These are phyloP conservation scores for Dactylellina cionopaga DNA, from an alignment of 2,329 filamentous ascomycete genomes.

Conservation along the genomic window DNA sequence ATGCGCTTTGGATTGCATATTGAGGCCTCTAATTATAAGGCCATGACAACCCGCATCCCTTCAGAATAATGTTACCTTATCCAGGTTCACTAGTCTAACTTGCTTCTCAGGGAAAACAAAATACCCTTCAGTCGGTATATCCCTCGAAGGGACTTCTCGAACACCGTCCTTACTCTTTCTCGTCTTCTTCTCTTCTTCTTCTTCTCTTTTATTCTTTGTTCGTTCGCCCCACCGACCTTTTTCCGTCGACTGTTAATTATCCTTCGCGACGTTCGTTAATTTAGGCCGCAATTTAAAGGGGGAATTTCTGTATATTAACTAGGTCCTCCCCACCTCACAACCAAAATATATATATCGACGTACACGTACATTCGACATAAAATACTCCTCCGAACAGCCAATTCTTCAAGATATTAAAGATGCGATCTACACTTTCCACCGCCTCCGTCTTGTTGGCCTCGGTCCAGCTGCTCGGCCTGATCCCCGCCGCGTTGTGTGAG, in stretches of 20 bases:
- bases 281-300: conserved; percentile 12
- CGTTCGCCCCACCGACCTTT: neutral
- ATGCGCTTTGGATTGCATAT: conserved; percentile 24
- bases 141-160: conserved; percentile 26
- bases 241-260: conserved; percentile 2
- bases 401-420: conserved; percentile 15
- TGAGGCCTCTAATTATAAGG: no score
- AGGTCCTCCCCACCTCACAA: no score
- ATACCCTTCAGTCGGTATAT: no score
- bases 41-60: conserved; percentile 19
- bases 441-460: conserved; percentile 30
- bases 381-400: neutral
- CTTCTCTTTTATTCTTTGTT: conserved; percentile 12
- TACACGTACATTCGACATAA: no score
- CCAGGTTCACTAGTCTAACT: no score
- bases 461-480: conserved; percentile 18
- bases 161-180: neutral
- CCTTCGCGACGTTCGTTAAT: conserved; percentile 27
- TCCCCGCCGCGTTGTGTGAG: conserved; percentile 9
- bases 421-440: conserved; percentile 27
- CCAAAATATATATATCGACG: no score
- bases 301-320: no score
- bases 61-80: neutral
- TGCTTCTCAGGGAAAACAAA: neutral
- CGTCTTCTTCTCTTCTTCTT: neutral